Percentiles rank a stretch among this genome's conserved stretches.
phyloP scores from a whole-genome alignment of 2,329 filamentous ascomycete genomes.

The Furcasterigmium sp. region DNA sequence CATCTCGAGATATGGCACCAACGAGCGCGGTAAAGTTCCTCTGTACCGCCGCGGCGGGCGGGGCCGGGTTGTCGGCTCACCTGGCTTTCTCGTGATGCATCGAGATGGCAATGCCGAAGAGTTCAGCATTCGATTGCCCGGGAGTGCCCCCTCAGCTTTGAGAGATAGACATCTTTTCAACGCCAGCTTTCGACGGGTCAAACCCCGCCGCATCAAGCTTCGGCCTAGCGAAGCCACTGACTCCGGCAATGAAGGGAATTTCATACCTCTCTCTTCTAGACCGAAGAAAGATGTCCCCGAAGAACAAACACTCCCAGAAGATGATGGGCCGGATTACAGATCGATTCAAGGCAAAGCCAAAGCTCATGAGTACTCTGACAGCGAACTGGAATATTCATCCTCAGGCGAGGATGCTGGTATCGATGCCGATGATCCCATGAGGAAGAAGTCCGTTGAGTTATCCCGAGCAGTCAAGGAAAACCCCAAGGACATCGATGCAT shows the following conservation, averaged over 20 bases:
- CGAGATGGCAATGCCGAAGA: constrained; percentile 52
- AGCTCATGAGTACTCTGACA: constrained; percentile 36
- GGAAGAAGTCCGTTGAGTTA: constrained; percentile 54
- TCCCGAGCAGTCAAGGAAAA: constrained; percentile 57
- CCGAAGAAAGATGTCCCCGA: constrained; percentile 19
- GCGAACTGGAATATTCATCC: constrained; percentile 41
- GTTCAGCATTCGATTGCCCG: constrained; percentile 43
- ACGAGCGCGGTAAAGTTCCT: constrained; percentile 69
- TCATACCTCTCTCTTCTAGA: constrained; percentile 33
- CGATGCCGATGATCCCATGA: constrained; percentile 38
- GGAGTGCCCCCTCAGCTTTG: constrained; percentile 35
- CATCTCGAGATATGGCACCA: constrained; percentile 67
- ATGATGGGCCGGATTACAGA: constrained; percentile 53
- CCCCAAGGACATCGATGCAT: constrained; percentile 64
- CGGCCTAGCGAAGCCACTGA: constrained; percentile 20
- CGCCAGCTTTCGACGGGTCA: constrained; percentile 31
- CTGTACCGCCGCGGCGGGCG: constrained; percentile 63
- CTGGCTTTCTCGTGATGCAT: constrained; percentile 58
- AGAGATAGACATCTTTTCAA: constrained; percentile 43
- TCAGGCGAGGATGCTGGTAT: constrained; percentile 27
- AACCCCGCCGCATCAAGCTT: constrained; percentile 33
- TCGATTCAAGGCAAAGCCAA: constrained; percentile 63
- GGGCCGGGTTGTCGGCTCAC: constrained; percentile 66
- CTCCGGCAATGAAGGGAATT: constrained; percentile 33
- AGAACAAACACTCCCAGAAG: constrained; percentile 37